A percentile compares a stretch with the other conserved stretches of the same genome.
phyloP scores from a whole-genome alignment of 1,284 basidiomycete species.

The Meripilus lineatus region DNA sequence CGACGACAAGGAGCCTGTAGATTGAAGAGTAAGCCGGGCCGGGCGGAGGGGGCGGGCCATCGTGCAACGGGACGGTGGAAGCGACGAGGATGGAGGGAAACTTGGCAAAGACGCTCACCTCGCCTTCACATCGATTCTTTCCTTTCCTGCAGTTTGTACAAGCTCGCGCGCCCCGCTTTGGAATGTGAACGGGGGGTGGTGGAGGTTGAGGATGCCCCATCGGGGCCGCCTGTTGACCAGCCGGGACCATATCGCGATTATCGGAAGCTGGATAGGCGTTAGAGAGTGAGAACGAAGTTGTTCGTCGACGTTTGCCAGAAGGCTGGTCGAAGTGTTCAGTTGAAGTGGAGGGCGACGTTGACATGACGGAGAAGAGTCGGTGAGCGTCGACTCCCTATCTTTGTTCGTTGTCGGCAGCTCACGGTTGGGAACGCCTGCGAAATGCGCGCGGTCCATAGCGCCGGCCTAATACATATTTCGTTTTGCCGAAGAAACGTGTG shows the following conservation, averaged over 20 bases:
- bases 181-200: conserved; percentile 47
- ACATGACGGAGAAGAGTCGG: conserved; percentile 24
- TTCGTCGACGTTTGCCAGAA: conserved; percentile 27
- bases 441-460: too few relatives aligned
- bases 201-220: conserved; percentile 13
- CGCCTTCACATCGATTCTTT: conserved; percentile 91
- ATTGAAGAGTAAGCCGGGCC: conserved; percentile 43
- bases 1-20: conserved; percentile 81
- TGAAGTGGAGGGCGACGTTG: conserved; percentile 31
- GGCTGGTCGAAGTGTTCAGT: conserved; percentile 21
- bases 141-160: conserved; percentile 84
- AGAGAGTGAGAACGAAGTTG: conserved; percentile 17
- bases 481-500: too few relatives aligned
- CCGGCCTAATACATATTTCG: too few relatives aligned
- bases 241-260: conserved; percentile 18
- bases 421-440: too few relatives aligned
- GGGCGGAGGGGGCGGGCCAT: conserved; percentile 57
- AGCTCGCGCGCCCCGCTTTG: conserved; percentile 75
- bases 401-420: too few relatives aligned
- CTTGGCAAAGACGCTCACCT: conserved; percentile 42
- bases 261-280: conserved; percentile 16
- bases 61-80: conserved; percentile 23
- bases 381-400: too few relatives aligned
- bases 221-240: conserved; percentile 7
- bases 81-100: conserved; percentile 19